Conservation (phyloP, 2,329 filamentous ascomycete species). For the Penicillium sp. region DNA sequence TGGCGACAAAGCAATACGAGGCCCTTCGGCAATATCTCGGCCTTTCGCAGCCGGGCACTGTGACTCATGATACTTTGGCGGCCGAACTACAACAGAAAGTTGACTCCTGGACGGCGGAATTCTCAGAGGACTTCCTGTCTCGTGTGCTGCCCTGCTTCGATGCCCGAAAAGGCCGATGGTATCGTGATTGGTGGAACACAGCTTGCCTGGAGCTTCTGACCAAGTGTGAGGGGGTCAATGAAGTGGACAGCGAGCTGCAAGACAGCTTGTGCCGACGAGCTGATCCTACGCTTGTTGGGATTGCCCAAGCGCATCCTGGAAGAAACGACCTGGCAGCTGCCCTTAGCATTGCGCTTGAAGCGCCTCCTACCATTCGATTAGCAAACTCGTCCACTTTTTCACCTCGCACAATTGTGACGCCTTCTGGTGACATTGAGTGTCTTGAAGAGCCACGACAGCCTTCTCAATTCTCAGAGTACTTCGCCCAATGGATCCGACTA, state of each 20-base stretch:
- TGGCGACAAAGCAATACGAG: constrained; percentile 4
- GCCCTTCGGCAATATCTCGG: constrained; percentile 1
- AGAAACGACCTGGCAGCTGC: not conserved
- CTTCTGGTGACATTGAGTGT: constrained; percentile 3
- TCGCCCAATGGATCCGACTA: not conserved
- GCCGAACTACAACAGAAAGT: constrained; percentile 5
- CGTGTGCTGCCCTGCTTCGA: constrained; percentile 5
- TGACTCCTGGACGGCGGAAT: constrained; percentile 7
- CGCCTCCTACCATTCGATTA: not conserved
- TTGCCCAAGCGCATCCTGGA: not conserved
- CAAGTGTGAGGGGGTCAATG: not conserved
- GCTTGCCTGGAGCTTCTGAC: constrained; percentile 7
- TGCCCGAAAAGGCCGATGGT: constrained; percentile 4
- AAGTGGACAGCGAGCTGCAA: not conserved
- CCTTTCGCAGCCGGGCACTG: not conserved
- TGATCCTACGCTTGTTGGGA: not conserved
- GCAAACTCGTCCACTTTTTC: not conserved
- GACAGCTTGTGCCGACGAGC: not conserved
- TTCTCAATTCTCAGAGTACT: not conserved
- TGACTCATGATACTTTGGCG: not conserved
- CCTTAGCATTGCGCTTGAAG: not conserved
- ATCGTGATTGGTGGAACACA: constrained; percentile 12
- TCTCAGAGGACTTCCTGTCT: constrained; percentile 7
- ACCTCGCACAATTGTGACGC: not conserved
- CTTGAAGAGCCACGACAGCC: not conserved